phyloP scores from a whole-genome alignment of 768 basidiomycete genomes.

The Myochromella boudieri region DNA sequence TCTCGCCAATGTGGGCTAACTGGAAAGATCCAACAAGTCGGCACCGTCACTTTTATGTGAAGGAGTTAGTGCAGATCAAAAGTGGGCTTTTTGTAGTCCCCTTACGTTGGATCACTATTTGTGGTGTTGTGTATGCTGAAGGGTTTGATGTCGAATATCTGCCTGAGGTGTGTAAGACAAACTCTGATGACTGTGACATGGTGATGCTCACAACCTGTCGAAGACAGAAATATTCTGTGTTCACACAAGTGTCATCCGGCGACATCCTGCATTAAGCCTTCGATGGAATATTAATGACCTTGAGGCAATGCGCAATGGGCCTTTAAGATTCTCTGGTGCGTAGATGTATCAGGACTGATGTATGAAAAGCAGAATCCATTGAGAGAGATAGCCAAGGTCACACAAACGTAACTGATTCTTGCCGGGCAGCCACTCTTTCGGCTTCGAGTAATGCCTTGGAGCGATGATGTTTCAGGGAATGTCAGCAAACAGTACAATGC shows the following conservation, averaged over 20 bases:
- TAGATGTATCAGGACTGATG: too few relatives aligned
- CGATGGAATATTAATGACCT: too few relatives aligned
- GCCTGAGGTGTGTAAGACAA: not conserved
- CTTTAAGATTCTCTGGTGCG: too few relatives aligned
- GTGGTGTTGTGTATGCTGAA: constrained; percentile 9
- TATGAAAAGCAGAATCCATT: constrained; percentile 8
- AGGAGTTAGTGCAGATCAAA: constrained; percentile 20
- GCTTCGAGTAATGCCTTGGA: constrained; percentile 18
- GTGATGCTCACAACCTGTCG: not conserved
- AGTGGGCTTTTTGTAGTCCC: constrained; percentile 18
- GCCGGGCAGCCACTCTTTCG: constrained; percentile 12
- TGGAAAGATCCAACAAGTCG: constrained; percentile 8
- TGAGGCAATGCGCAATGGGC: too few relatives aligned
- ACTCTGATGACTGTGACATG: too few relatives aligned
- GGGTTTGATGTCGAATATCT: not conserved
- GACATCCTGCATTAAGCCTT: too few relatives aligned
- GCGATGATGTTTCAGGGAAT: constrained; percentile 34
- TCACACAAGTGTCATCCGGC: too few relatives aligned
- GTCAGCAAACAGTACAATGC: constrained; percentile 34
- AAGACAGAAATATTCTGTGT: not conserved
- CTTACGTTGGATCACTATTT: constrained; percentile 17
- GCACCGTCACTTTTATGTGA: too few relatives aligned
- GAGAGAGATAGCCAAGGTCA: constrained; percentile 10
- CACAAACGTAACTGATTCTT: too few relatives aligned
- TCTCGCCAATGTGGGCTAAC: constrained; percentile 29